These are phyloP conservation scores for Globisporangium cylindrosporum DNA, from an alignment of 352 stramenopile genomes.

Conservation along the genomic window DNA sequence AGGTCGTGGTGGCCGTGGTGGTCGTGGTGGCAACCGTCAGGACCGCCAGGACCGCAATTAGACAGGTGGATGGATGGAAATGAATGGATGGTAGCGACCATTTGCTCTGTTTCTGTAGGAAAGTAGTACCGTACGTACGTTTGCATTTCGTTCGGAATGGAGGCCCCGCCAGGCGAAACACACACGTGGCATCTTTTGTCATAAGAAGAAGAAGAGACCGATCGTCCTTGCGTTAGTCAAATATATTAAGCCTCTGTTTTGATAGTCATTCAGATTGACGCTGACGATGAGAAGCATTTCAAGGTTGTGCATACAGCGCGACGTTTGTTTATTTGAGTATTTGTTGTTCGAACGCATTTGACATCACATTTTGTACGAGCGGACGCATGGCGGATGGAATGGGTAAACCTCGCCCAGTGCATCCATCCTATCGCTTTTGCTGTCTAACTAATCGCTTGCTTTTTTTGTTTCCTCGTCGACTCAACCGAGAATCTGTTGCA, in stretches of 20 bases:
- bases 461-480: neutral
- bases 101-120: conserved; percentile 6
- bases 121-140: neutral
- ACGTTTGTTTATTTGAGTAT: neutral
- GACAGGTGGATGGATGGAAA: neutral
- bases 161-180: neutral
- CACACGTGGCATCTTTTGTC: neutral
- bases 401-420: neutral
- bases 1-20: conserved; percentile 25
- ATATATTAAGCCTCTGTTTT: conserved; percentile 20
- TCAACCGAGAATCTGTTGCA: neutral
- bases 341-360: neutral
- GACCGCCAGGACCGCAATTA: conserved; percentile 37
- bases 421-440: neutral
- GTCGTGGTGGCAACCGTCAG: conserved; percentile 32
- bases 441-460: neutral
- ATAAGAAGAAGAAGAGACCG: conserved; percentile 23
- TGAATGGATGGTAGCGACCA: neutral
- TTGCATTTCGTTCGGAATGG: neutral
- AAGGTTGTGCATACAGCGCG: neutral
- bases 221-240: neutral
- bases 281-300: neutral
- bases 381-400: neutral
- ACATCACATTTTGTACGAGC: neutral
- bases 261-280: conserved; percentile 3